These are phyloP conservation scores for Solanum raphanifolium DNA, from an alignment of 257 asterid species.

Conservation along the genomic window DNA sequence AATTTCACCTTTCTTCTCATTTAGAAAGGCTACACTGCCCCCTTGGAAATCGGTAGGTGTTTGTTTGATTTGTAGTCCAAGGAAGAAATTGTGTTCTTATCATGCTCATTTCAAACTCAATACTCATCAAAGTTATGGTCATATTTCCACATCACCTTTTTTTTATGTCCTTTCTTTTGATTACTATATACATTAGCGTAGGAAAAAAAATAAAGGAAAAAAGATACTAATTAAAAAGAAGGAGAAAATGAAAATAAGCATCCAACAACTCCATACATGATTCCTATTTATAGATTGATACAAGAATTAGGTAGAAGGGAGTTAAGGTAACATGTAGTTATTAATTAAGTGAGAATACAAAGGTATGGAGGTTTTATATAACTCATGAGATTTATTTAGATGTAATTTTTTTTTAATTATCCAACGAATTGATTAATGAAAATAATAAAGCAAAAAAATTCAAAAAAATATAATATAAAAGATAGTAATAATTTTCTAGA, in stretches of 20 bases:
- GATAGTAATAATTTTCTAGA: no score
- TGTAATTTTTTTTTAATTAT: background rate
- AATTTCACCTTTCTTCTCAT: no score
- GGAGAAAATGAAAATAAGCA: background rate
- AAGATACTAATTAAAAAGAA: background rate
- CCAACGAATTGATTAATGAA: background rate
- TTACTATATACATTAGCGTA: no score
- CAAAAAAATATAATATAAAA: no score
- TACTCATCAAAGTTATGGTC: background rate
- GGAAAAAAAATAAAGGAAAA: background rate
- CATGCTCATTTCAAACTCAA: background rate
- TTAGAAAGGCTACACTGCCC: no score
- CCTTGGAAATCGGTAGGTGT: background rate
- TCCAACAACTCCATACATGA: background rate
- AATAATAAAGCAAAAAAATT: no score
- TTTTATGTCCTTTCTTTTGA: background rate
- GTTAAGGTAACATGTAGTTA: background rate
- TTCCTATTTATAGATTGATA: no score
- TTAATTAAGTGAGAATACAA: no score
- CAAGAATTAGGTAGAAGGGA: no score
- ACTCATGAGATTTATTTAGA: background rate
- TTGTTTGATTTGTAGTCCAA: background rate
- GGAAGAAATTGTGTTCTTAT: background rate
- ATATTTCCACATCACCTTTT: background rate
- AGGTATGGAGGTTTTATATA: no score